These are phyloP conservation scores for Schizophyllum commune DNA, from an alignment of 1,284 basidiomycete species.

Conservation along the genomic window DNA sequence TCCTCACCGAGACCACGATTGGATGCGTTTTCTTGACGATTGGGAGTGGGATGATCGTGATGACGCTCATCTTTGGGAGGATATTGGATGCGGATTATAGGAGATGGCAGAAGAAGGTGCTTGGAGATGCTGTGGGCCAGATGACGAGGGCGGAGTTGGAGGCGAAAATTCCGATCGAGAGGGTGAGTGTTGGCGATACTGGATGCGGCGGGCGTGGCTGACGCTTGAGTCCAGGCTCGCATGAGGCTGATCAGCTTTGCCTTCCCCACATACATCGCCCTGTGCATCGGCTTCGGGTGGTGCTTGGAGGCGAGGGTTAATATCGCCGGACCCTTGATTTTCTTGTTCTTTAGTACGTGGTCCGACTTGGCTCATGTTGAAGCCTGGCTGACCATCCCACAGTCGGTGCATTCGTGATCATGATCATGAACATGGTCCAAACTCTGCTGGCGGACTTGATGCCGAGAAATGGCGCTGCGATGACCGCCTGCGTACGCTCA, in stretches of 20 bases:
- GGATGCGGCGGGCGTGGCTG: neutral
- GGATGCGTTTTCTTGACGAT: conserved; percentile 62
- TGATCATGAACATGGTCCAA: conserved; percentile 39
- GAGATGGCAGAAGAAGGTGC: conserved; percentile 15
- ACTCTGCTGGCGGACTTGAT: conserved; percentile 59
- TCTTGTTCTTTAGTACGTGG: conserved; percentile 34
- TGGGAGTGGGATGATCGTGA: conserved; percentile 50
- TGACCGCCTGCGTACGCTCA: conserved; percentile 51
- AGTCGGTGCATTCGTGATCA: conserved; percentile 34
- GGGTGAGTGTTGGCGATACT: neutral
- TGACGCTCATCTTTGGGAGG: conserved; percentile 40
- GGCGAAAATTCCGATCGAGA: conserved; percentile 40
- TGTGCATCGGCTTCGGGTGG: conserved; percentile 60
- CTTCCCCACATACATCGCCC: conserved; percentile 30
- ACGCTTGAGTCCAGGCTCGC: conserved; percentile 27
- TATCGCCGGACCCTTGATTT: conserved; percentile 49
- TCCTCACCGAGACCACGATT: conserved; percentile 49
- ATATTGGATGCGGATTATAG: conserved; percentile 52
- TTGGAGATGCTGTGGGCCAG: conserved; percentile 11
- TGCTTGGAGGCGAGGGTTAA: conserved; percentile 40
- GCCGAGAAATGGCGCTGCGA: conserved; percentile 50
- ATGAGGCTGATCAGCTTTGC: conserved; percentile 36
- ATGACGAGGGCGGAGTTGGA: conserved; percentile 24
- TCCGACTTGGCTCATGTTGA: no score
- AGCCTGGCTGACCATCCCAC: neutral